These are phyloP conservation scores for Aspergillus biplanus DNA, from an alignment of 495 filamentous ascomycete species.

Conservation along the genomic window DNA sequence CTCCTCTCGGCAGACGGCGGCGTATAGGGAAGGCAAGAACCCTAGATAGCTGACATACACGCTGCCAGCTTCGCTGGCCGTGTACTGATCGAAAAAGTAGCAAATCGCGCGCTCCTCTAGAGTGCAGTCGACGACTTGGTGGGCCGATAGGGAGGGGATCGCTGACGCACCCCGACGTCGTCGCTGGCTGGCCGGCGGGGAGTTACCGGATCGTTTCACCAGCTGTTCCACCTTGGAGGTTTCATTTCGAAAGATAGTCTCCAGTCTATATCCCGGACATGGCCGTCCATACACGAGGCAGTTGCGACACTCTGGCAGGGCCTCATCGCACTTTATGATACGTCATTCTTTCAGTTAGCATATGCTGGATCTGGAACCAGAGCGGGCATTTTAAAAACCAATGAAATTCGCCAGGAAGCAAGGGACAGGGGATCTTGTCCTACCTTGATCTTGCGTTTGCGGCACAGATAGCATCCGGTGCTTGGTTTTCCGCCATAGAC, in stretches of 20 bases:
- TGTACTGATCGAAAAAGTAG: constrained; percentile 52
- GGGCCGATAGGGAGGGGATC: constrained; percentile 21
- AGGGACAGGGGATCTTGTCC: constrained; percentile 15
- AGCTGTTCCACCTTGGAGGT: constrained; percentile 37
- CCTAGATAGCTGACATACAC: constrained; percentile 38
- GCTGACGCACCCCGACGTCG: constrained; percentile 4
- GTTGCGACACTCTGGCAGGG: constrained; percentile 44
- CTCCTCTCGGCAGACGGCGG: constrained; percentile 28
- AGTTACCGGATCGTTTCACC: constrained; percentile 29
- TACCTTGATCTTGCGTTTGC: constrained; percentile 55
- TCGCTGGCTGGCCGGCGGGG: constrained; percentile 5
- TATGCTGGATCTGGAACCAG: neutral
- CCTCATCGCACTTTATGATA: constrained; percentile 46
- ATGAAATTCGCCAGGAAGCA: constrained; percentile 13
- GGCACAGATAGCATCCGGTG: constrained; percentile 52
- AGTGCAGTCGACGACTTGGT: constrained; percentile 35
- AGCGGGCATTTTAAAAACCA: constrained; percentile 9
- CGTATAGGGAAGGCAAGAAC: constrained; percentile 43
- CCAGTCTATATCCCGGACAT: constrained; percentile 48
- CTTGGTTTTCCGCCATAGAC: constrained; percentile 52
- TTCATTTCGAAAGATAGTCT: constrained; percentile 47
- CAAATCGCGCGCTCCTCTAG: constrained; percentile 48
- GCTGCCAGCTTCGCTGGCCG: constrained; percentile 26
- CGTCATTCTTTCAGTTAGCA: constrained; percentile 21
- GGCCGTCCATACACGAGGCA: constrained; percentile 45